A percentile compares a stretch with the other conserved stretches of the same genome.
phyloP scores from a whole-genome alignment of 2,329 filamentous ascomycete genomes.

The Clarireedia monteithiana region DNA sequence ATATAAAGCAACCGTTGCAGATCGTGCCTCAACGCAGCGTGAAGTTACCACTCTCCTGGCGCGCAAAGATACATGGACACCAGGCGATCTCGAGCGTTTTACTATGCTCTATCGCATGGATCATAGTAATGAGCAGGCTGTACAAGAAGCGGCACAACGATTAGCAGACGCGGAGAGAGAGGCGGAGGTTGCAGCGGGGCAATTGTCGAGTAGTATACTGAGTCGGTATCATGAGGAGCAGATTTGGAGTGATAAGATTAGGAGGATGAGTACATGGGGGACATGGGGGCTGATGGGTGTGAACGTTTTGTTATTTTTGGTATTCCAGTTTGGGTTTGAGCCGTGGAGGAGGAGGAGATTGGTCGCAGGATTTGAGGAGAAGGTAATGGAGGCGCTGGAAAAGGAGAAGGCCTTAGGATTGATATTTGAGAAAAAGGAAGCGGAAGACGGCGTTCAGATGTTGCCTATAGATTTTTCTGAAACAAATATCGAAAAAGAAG shows the following conservation, averaged over 20 bases:
- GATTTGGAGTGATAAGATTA: slow-evolving; percentile 97
- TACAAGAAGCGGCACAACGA: slow-evolving; percentile 61
- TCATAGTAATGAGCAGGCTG: slow-evolving; percentile 84
- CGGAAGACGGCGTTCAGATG: slow-evolving; percentile 14
- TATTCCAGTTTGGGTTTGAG: slow-evolving; percentile 83
- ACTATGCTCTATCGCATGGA: slow-evolving; percentile 86
- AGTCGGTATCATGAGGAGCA: slow-evolving; percentile 97
- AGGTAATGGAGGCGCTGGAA: slow-evolving; percentile 59
- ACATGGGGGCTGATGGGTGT: slow-evolving; percentile 98
- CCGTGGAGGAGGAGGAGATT: slow-evolving; percentile 80
- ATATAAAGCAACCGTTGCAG: slow-evolving; percentile 77
- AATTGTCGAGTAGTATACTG: slow-evolving; percentile 75
- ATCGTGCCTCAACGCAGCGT: slow-evolving; percentile 81
- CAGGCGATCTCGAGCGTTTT: slow-evolving; percentile 85
- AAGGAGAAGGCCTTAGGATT: slow-evolving; percentile 16
- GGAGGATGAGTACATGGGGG: slow-evolving; percentile 94
- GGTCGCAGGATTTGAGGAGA: slow-evolving; percentile 74
- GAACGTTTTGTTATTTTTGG: slow-evolving; percentile 81
- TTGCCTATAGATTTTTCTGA: too few species aligned
- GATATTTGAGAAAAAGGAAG: slow-evolving; percentile 1
- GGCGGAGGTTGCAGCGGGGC: slow-evolving; percentile 67
- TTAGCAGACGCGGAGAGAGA: slow-evolving; percentile 70
- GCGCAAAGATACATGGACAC: slow-evolving; percentile 86
- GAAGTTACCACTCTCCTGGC: slow-evolving; percentile 93
- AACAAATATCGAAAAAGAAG: background rate